phyloP scores from a whole-genome alignment of 495 filamentous ascomycete genomes.

The Chlorociboria aeruginascens region DNA sequence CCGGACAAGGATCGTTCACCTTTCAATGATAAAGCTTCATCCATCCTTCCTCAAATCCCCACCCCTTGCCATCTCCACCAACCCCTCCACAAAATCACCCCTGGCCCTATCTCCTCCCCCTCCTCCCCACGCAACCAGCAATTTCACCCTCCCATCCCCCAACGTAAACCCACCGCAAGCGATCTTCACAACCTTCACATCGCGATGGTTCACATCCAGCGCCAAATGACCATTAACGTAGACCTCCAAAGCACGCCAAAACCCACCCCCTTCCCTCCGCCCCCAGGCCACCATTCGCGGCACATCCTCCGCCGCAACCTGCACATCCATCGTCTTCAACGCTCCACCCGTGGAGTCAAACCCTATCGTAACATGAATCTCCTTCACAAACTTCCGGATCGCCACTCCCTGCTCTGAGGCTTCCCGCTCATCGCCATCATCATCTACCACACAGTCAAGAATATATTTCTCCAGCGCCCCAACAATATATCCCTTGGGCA shows the following conservation, averaged over 20 bases:
- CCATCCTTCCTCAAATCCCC: background rate
- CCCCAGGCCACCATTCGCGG: conserved; percentile 11
- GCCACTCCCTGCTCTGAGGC: conserved; percentile 1
- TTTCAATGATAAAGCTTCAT: too few relatives aligned
- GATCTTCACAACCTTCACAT: conserved; percentile 36
- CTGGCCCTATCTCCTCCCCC: conserved; percentile 15
- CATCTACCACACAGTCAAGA: conserved; percentile 8
- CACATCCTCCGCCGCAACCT: conserved; percentile 27
- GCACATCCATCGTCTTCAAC: conserved; percentile 36
- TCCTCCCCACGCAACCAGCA: conserved; percentile 23
- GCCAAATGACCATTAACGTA: conserved; percentile 38
- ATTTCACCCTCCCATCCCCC: conserved; percentile 41
- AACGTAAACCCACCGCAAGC: conserved; percentile 43
- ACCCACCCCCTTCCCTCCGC: conserved; percentile 14
- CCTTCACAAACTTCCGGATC: conserved; percentile 7
- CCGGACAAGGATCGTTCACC: too few relatives aligned
- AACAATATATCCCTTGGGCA: conserved; percentile 29
- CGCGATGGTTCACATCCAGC: conserved; percentile 33
- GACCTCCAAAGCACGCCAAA: conserved; percentile 29
- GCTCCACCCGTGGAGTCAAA: conserved; percentile 14
- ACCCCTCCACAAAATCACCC: conserved; percentile 7
- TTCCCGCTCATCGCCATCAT: conserved; percentile 11
- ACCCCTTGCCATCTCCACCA: conserved; percentile 8
- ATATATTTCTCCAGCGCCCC: conserved; percentile 16
- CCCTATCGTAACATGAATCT: conserved; percentile 7